These are phyloP conservation scores for Kwoniella shivajii DNA, from an alignment of 1,284 basidiomycete genomes.

Conservation along the genomic window DNA sequence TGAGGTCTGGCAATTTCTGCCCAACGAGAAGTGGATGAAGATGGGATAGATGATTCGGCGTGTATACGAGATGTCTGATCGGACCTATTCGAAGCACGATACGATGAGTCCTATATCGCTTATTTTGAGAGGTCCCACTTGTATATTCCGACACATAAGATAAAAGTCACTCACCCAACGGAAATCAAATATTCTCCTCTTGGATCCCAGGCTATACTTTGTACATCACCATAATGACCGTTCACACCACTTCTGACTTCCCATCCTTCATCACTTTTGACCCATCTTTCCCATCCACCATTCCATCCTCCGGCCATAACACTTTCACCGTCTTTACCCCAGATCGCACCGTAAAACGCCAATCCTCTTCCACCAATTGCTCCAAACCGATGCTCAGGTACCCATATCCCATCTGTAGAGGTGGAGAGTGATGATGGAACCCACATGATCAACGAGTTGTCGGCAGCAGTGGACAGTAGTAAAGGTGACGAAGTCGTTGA, in stretches of 20 bases:
- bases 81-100: slow-evolving; percentile 56
- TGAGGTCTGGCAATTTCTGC: slow-evolving; percentile 88
- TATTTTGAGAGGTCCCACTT: not conserved
- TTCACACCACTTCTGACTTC: slow-evolving; percentile 71
- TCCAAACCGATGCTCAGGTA: slow-evolving; percentile 83
- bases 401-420: slow-evolving; percentile 73
- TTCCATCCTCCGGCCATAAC: slow-evolving; percentile 87
- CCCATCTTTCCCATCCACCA: slow-evolving; percentile 87
- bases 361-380: slow-evolving; percentile 85
- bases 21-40: slow-evolving; percentile 60
- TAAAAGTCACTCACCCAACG: slow-evolving; percentile 62
- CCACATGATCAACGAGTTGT: slow-evolving; percentile 92
- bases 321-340: slow-evolving; percentile 60
- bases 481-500: slow-evolving; percentile 56
- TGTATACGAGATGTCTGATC: slow-evolving; percentile 91
- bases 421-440: slow-evolving; percentile 64
- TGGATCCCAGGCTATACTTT: slow-evolving; percentile 80
- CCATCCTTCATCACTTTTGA: slow-evolving; percentile 60
- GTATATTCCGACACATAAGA: not conserved
- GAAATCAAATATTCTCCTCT: slow-evolving; percentile 80
- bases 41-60: slow-evolving; percentile 55
- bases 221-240: slow-evolving; percentile 78
- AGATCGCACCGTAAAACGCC: slow-evolving; percentile 85
- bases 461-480: slow-evolving; percentile 83
- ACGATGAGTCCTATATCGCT: not conserved